Conservation (phyloP, 2,329 filamentous ascomycete species). For the Graphiopsis chlorocephala region DNA sequence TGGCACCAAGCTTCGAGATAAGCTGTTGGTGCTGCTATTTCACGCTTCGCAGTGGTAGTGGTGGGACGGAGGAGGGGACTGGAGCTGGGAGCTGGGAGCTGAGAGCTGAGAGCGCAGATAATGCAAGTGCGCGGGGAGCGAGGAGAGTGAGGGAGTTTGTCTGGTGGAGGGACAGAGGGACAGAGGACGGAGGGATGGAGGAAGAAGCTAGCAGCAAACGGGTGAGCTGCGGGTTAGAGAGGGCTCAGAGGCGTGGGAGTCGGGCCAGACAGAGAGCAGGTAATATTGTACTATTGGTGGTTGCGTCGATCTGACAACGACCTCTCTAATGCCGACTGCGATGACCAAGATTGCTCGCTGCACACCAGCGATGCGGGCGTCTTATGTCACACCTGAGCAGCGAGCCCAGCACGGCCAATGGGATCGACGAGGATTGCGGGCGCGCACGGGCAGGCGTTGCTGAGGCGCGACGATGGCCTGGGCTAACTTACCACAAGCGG, state of each 20-base stretch:
- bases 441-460: not conserved
- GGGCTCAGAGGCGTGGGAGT: not conserved
- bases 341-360: slow-evolving; percentile 7
- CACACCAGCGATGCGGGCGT: not conserved
- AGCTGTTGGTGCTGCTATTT: slow-evolving; percentile 1
- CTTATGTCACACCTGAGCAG: slow-evolving; percentile 1
- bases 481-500: not conserved
- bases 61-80: slow-evolving; percentile 10
- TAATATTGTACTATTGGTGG: not conserved
- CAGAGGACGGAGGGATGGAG: not conserved
- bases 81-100: not conserved
- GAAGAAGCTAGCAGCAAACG: not conserved
- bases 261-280: too few relatives aligned
- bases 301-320: not conserved
- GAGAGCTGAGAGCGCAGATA: too few relatives aligned
- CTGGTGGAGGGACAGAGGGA: not conserved
- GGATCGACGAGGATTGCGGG: not conserved
- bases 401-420: not conserved
- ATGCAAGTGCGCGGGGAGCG: not conserved
- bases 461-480: not conserved
- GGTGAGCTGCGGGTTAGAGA: not conserved
- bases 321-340: not conserved
- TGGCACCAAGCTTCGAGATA: slow-evolving; percentile 1
- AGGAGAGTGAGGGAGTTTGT: not conserved
- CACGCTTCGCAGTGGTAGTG: not conserved